Conservation (phyloP, 768 basidiomycete genomes). For the Exsudoporus frostii region DNA sequence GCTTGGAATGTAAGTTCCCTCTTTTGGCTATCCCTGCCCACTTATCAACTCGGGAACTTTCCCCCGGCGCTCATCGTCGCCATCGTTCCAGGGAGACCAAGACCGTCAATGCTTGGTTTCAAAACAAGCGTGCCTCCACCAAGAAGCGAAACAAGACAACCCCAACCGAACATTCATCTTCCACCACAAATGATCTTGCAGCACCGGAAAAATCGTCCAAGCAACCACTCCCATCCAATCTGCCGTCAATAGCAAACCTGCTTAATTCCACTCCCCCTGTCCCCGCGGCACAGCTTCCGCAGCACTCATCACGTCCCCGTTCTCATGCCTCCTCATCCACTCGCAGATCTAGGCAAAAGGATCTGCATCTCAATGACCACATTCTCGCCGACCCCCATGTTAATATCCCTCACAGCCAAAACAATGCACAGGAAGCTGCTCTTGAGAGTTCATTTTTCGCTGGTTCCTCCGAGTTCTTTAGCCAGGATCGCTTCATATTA, state of each 20-base stretch:
- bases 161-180: slow-evolving; percentile 28
- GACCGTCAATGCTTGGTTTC: slow-evolving; percentile 85
- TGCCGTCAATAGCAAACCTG: slow-evolving; percentile 39
- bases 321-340: slow-evolving; percentile 22
- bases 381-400: slow-evolving; percentile 22
- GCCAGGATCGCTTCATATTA: slow-evolving; percentile 31
- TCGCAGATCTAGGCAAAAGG: slow-evolving; percentile 32
- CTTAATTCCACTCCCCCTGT: slow-evolving; percentile 35
- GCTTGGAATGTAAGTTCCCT: slow-evolving; percentile 66
- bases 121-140: slow-evolving; percentile 80
- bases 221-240: slow-evolving; percentile 28
- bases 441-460: slow-evolving; percentile 33
- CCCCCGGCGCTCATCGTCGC: slow-evolving; percentile 6
- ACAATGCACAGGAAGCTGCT: slow-evolving; percentile 10
- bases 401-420: slow-evolving; percentile 2
- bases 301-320: slow-evolving; percentile 24
- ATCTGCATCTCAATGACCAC: slow-evolving; percentile 30
- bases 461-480: slow-evolving; percentile 29
- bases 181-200: slow-evolving; percentile 26
- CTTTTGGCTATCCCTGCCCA: slow-evolving; percentile 23
- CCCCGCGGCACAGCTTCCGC: slow-evolving; percentile 19
- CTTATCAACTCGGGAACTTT: slow-evolving; percentile 17
- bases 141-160: slow-evolving; percentile 63
- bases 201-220: slow-evolving; percentile 24
- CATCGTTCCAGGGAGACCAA: slow-evolving; percentile 64